These are phyloP conservation scores for Amphichorda felina DNA, from an alignment of 2,329 filamentous ascomycete genomes.

Conservation along the genomic window DNA sequence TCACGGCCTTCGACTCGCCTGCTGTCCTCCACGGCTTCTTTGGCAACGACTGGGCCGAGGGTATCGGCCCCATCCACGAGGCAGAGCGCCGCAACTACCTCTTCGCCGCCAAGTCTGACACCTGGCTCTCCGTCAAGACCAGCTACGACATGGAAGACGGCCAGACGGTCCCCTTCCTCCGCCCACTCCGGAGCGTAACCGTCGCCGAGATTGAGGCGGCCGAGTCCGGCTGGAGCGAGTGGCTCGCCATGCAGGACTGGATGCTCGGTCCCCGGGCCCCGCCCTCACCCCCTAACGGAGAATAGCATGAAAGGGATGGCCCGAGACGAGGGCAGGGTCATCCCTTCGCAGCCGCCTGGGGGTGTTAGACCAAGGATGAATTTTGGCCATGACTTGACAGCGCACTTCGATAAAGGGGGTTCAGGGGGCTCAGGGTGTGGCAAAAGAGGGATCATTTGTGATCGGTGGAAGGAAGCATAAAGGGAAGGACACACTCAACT, in stretches of 20 bases:
- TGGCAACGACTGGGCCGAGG: conserved; percentile 79
- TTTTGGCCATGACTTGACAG: no score
- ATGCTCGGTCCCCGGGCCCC: conserved; percentile 82
- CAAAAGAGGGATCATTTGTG: no score
- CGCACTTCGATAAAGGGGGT: no score
- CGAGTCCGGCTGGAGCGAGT: conserved; percentile 83
- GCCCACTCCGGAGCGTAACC: conserved; percentile 64
- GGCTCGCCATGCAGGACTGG: conserved; percentile 97
- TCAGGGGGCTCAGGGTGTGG: no score
- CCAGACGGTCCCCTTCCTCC: conserved; percentile 79
- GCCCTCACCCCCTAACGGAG: no score
- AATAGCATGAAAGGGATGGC: not conserved
- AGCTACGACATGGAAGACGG: conserved; percentile 80
- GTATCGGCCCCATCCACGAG: conserved; percentile 74
- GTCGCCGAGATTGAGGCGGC: conserved; percentile 73
- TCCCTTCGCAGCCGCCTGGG: no score
- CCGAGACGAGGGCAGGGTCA: no score
- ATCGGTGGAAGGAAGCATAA: no score
- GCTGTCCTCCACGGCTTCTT: conserved; percentile 92
- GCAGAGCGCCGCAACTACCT: conserved; percentile 88
- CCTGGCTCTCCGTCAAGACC: conserved; percentile 79
- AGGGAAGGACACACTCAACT: no score
- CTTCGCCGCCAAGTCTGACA: conserved; percentile 86
- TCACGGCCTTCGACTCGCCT: conserved; percentile 80
- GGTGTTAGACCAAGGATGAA: no score